Evolutionary conservation across 1,284 basidiomycete genomes (phyloP), one percentile per base, ranked within the genome.

Genomic region (Cystobasidium slooffiae): DNA sequence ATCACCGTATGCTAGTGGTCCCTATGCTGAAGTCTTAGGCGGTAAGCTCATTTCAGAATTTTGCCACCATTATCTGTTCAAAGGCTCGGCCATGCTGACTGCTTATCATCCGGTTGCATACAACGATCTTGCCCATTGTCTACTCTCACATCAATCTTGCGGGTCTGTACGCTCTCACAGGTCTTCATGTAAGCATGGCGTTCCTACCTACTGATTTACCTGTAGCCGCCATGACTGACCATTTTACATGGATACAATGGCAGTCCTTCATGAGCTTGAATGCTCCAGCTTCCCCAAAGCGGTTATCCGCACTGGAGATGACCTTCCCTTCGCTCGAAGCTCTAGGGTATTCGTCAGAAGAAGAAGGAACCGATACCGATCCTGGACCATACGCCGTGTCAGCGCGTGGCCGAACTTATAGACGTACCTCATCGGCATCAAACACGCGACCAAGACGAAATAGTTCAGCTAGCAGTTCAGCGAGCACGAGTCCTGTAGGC

Each of bases 201-300:
- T 12, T 53, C 44, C 18, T 10, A 31, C 49, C 8, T 8, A 46
- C 18, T 8, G 9, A 2, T 39, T 18, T 20, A 14, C 12, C 24
- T 9, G 37, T 1, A 43, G 16, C 1, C 4, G 37, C n/a, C 20
- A n/a, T n/a, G 39, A n/a, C 22, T 24, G 31, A 41, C 37, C 10
- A n/a, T 53, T 18, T 22, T 18, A 9, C 12, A 22, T 9, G 4
- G 6, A 10, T 58, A 8, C 7, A 3, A 20, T 41, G 18, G 39
- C 53, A 73, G 70, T 65, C 62, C 18, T 73, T 73, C 70, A 73
- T 73, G 70, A 73, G 70, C 24, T 44, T 73, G 18, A 73, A 73
- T 47, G 70, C 70, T 24, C 70, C 70, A 10, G 70, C 70, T 8
- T 73, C 70, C 18, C 70, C 70, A n/a, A 73, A 73, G 44, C 49